Conservation (phyloP, 2,329 filamentous ascomycete genomes). For the Chalara sp. region DNA sequence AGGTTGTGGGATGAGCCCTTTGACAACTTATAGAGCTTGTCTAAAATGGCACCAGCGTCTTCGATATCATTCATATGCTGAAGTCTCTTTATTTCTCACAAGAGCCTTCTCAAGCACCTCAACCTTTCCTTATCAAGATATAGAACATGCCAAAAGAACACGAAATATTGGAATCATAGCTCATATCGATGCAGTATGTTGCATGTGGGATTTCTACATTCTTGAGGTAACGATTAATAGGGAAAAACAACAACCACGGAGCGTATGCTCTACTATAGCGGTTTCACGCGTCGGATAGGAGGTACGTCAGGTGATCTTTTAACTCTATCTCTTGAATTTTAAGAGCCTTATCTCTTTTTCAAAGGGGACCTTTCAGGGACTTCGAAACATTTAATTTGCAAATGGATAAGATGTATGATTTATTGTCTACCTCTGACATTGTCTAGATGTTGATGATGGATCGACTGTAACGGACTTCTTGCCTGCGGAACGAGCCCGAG, state of each 20-base stretch:
- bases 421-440: constrained; percentile 1
- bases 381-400: too few relatives aligned
- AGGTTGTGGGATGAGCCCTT: constrained; percentile 23
- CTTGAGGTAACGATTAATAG: constrained; percentile 28
- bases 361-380: too few relatives aligned
- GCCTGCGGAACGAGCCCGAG: constrained; percentile 81
- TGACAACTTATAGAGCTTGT: constrained; percentile 16
- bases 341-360: too few relatives aligned
- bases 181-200: constrained; percentile 79
- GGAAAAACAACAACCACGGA: constrained; percentile 98
- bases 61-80: constrained; percentile 1
- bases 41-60: constrained; percentile 20
- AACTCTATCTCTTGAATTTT: too few relatives aligned
- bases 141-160: constrained; percentile 44
- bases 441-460: constrained; percentile 80
- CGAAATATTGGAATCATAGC: constrained; percentile 98
- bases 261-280: constrained; percentile 97
- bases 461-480: constrained; percentile 97
- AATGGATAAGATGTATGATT: neutral
- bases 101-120: constrained; percentile 10
- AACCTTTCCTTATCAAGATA: constrained; percentile 16
- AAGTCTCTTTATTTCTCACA: neutral
- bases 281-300: constrained; percentile 80
- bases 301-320: constrained; percentile 30
- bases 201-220: neutral